phyloP scores from a whole-genome alignment of 1,284 basidiomycete species.

The Rhodotorula sp. region DNA sequence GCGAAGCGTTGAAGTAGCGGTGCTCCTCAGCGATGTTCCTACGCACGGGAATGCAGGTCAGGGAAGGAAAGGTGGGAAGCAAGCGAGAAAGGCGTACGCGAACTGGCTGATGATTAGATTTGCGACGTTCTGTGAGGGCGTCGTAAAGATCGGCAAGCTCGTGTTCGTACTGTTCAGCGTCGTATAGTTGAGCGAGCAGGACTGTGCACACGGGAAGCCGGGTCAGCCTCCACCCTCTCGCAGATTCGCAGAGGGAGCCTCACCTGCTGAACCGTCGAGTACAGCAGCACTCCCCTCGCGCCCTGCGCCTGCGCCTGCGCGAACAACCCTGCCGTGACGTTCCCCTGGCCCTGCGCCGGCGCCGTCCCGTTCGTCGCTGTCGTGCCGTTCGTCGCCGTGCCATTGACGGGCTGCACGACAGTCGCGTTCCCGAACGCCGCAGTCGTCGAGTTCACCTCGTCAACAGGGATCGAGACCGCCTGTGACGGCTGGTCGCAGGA shows the following conservation, averaged over 20 bases:
- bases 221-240: background rate
- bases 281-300: constrained; percentile 22
- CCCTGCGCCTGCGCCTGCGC: constrained; percentile 15
- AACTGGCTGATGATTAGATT: constrained; percentile 14
- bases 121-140: background rate
- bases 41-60: background rate
- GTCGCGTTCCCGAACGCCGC: constrained; percentile 1
- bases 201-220: background rate
- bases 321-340: constrained; percentile 8
- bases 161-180: background rate
- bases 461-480: background rate
- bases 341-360: background rate
- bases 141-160: constrained; percentile 16
- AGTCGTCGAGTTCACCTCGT: background rate
- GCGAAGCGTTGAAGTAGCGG: constrained; percentile 28
- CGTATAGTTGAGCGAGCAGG: constrained; percentile 15
- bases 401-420: background rate
- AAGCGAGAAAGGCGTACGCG: background rate
- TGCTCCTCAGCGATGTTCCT: constrained; percentile 15
- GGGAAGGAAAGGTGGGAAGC: background rate
- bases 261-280: constrained; percentile 24
- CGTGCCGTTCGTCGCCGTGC: background rate
- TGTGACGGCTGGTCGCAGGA: constrained; percentile 24
- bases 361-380: background rate
- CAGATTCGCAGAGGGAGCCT: background rate